phyloP scores from a whole-genome alignment of 2,329 filamentous ascomycete species.

The Chaetomiaceae sp. region DNA sequence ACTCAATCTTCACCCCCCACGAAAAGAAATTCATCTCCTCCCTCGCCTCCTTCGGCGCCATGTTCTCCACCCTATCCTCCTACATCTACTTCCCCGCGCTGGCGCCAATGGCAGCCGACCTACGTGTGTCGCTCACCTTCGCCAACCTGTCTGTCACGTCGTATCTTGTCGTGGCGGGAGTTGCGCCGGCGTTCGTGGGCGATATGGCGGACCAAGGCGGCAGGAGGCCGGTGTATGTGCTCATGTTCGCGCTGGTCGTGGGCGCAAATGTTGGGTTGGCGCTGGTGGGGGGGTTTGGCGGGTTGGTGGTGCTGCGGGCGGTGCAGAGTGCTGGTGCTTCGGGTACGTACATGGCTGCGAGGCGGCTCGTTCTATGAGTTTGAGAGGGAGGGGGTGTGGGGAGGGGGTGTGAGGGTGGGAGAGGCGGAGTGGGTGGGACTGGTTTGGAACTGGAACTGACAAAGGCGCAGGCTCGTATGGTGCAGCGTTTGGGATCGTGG shows the following conservation, averaged over 20 bases:
- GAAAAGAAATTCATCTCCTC: not conserved
- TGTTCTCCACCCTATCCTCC: slow-evolving; percentile 42
- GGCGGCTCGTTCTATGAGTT: no score
- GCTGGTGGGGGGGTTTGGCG: slow-evolving; percentile 42
- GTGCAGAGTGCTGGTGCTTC: slow-evolving; percentile 30
- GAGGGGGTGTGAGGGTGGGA: no score
- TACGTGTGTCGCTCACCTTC: slow-evolving; percentile 31
- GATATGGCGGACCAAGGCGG: slow-evolving; percentile 50
- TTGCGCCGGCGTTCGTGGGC: slow-evolving; percentile 39
- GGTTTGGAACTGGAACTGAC: no score
- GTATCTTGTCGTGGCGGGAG: slow-evolving; percentile 47
- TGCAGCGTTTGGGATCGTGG: slow-evolving; percentile 54
- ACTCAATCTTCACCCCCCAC: not conserved
- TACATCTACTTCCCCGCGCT: slow-evolving; percentile 52
- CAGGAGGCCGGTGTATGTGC: slow-evolving; percentile 47
- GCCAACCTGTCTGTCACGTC: slow-evolving; percentile 49
- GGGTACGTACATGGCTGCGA: no score
- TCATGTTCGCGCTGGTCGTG: slow-evolving; percentile 48
- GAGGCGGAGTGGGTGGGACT: no score
- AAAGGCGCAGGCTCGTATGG: slow-evolving; percentile 50
- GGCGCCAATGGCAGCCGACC: slow-evolving; percentile 39
- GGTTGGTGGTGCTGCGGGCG: slow-evolving; percentile 53
- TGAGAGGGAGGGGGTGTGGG: no score
- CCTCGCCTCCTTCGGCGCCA: slow-evolving; percentile 30
- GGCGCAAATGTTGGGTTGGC: slow-evolving; percentile 49